Conservation (phyloP, 306 rosid genomes). For the Mucuna pruriens region DNA sequence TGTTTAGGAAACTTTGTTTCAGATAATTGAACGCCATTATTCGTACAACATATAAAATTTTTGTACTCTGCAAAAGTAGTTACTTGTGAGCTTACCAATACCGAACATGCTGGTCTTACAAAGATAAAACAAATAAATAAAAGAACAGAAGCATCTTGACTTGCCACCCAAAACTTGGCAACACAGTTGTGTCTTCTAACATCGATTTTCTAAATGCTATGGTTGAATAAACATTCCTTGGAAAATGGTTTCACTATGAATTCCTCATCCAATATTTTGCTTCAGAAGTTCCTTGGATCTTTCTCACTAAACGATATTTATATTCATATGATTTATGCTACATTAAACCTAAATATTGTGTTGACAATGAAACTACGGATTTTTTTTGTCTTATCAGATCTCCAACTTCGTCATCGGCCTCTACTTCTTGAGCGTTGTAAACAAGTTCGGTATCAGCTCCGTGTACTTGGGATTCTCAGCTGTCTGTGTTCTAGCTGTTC, state of each 20-base stretch:
- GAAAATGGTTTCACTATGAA: not conserved
- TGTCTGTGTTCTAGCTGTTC: constrained; percentile 83
- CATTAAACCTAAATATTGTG: not conserved
- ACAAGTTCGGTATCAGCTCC: constrained; percentile 84
- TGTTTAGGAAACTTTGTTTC: no score
- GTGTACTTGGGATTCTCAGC: constrained; percentile 85
- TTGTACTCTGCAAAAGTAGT: not conserved
- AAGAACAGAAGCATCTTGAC: not conserved
- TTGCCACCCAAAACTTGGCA: not conserved
- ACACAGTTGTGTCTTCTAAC: not conserved
- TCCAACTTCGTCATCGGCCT: constrained; percentile 92
- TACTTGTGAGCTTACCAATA: not conserved
- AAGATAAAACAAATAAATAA: not conserved
- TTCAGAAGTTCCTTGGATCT: not conserved
- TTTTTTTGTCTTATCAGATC: constrained; percentile 57
- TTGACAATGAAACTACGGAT: constrained; percentile 17
- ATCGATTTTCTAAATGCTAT: not conserved
- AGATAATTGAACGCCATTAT: no score
- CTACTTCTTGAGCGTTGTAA: constrained; percentile 93
- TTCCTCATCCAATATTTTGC: not conserved
- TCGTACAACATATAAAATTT: no score
- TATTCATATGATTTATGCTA: not conserved
- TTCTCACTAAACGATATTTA: not conserved
- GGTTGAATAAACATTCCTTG: not conserved
- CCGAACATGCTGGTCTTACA: not conserved